Evolutionary conservation across 2,329 filamentous ascomycete species (phyloP).

Genomic region (Monosporascus cannonballus): DNA sequence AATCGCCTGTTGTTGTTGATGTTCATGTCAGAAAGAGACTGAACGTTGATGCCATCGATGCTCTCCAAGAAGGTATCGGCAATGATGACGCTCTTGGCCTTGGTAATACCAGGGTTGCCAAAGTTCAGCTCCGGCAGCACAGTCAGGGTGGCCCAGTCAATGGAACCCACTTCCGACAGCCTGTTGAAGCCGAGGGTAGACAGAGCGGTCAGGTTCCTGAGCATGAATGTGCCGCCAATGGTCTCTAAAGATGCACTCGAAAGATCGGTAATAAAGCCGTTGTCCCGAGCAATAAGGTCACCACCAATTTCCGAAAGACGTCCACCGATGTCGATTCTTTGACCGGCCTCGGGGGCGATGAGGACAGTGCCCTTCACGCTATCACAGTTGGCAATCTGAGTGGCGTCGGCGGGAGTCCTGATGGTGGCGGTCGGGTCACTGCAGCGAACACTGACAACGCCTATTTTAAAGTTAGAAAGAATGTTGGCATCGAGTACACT

Average conservation of each 20-base stretch:
- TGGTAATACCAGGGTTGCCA: constrained; percentile 52
- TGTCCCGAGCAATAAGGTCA: constrained; percentile 54
- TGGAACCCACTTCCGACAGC: constrained; percentile 58
- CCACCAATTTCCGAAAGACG: constrained; percentile 47
- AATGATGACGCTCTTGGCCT: constrained; percentile 65
- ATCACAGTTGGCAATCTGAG: constrained; percentile 55
- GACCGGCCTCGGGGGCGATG: constrained; percentile 50
- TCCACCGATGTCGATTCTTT: constrained; percentile 56
- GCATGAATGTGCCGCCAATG: constrained; percentile 64
- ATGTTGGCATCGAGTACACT: not conserved
- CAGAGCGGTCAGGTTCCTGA: constrained; percentile 64
- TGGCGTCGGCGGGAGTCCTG: constrained; percentile 57
- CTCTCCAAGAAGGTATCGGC: constrained; percentile 78
- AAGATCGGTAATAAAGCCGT: constrained; percentile 55
- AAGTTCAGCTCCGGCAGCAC: constrained; percentile 45
- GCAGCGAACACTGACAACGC: constrained; percentile 25
- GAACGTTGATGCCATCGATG: constrained; percentile 75
- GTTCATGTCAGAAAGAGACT: constrained; percentile 64
- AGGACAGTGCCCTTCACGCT: constrained; percentile 64
- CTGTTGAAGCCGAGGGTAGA: constrained; percentile 59
- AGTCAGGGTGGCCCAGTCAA: constrained; percentile 69
- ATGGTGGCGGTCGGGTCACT: constrained; percentile 44
- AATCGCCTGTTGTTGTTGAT: constrained; percentile 90
- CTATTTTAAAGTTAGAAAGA: constrained; percentile 15
- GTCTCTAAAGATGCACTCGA: constrained; percentile 52